These are phyloP conservation scores for Cordyceps tenuipes DNA, from an alignment of 2,329 filamentous ascomycete species.

Conservation along the genomic window DNA sequence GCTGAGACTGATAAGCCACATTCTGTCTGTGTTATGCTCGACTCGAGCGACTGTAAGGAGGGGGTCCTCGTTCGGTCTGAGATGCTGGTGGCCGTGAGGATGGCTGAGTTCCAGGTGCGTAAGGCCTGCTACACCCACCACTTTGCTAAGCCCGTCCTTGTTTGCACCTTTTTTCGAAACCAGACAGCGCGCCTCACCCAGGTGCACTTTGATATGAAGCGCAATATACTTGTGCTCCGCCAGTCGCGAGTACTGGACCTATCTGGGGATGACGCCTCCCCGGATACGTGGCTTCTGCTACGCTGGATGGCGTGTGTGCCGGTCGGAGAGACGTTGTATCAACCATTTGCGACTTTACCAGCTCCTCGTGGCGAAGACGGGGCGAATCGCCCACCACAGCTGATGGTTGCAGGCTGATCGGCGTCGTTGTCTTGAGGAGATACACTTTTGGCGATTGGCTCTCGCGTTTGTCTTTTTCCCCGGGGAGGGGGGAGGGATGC, in stretches of 20 bases:
- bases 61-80: neutral
- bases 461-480: no score
- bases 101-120: neutral
- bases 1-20: neutral
- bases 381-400: neutral
- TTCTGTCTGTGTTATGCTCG: neutral
- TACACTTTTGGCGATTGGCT: no score
- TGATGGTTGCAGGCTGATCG: neutral
- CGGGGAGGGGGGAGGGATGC: no score
- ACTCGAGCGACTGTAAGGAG: neutral
- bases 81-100: neutral
- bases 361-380: neutral
- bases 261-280: neutral
- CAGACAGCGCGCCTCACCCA: neutral
- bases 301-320: neutral
- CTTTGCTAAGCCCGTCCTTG: neutral
- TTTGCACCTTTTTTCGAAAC: neutral
- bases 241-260: neutral
- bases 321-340: neutral
- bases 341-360: neutral
- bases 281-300: neutral
- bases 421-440: no score
- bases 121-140: neutral
- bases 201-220: neutral
- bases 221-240: neutral